These are phyloP conservation scores for Aspergillus sclerotialis DNA, from an alignment of 2,329 filamentous ascomycete species.

Conservation along the genomic window DNA sequence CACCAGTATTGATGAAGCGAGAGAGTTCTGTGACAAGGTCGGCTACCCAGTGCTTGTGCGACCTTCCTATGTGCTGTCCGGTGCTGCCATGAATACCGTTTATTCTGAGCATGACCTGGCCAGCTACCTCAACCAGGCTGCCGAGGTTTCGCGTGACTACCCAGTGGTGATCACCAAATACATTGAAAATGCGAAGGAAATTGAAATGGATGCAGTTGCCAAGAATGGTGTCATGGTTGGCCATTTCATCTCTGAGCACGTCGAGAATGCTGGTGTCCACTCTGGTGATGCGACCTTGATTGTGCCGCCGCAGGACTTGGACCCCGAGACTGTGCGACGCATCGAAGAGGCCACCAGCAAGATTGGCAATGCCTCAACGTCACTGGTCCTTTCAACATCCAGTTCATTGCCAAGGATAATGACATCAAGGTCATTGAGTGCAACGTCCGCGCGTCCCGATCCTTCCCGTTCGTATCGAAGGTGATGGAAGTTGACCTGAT, in stretches of 20 bases:
- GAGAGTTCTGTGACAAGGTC: conserved; percentile 78
- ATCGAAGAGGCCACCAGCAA: conserved; percentile 94
- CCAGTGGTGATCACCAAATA: conserved; percentile 99
- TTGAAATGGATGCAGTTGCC: conserved; percentile 98
- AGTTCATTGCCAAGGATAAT: conserved; percentile 99
- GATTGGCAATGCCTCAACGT: conserved; percentile 93
- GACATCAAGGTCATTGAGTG: conserved; percentile 99
- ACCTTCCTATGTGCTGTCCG: conserved; percentile 93
- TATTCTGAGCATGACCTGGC: conserved; percentile 92
- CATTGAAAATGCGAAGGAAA: conserved; percentile 98
- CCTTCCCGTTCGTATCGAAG: conserved; percentile 97
- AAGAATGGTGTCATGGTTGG: conserved; percentile 82
- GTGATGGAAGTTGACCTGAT: conserved; percentile 97
- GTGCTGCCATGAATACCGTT: conserved; percentile 98
- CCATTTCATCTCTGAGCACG: conserved; percentile 97
- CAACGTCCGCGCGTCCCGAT: conserved; percentile 91
- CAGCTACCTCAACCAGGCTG: conserved; percentile 81
- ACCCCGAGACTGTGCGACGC: conserved; percentile 76
- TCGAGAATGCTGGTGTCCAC: conserved; percentile 97
- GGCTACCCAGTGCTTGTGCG: conserved; percentile 90
- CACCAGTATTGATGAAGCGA: conserved; percentile 87
- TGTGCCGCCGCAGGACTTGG: conserved; percentile 86
- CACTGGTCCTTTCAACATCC: conserved; percentile 96
- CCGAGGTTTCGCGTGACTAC: conserved; percentile 87
- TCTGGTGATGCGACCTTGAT: conserved; percentile 97